Evolutionary conservation across 768 basidiomycete genomes (phyloP).

Genomic region (Pleurotus cornucopiae): DNA sequence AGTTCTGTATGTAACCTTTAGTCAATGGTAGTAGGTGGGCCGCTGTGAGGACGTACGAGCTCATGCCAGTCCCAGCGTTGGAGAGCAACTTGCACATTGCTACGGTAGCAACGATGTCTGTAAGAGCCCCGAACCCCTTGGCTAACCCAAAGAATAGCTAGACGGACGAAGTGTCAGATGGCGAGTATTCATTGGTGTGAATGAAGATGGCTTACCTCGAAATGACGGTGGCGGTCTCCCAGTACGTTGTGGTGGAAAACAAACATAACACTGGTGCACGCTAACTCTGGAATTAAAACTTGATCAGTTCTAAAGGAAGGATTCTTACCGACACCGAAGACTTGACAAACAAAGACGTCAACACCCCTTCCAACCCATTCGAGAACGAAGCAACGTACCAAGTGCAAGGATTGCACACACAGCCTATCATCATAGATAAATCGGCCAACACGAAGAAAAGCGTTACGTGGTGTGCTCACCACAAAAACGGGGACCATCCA

Average conservation of each 20-base stretch:
- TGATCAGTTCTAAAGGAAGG: background rate
- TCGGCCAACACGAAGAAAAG: background rate
- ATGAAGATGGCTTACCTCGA: slow-evolving; percentile 20
- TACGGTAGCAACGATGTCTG: slow-evolving; percentile 40
- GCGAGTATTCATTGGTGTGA: background rate
- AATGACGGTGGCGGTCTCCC: slow-evolving; percentile 11
- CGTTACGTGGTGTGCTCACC: slow-evolving; percentile 15
- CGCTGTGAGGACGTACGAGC: slow-evolving; percentile 19
- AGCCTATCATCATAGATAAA: slow-evolving; percentile 12
- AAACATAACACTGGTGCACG: slow-evolving; percentile 10
- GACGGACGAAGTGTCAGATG: background rate
- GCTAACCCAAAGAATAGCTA: slow-evolving; percentile 41
- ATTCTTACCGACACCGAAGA: slow-evolving; percentile 12
- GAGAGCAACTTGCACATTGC: slow-evolving; percentile 39
- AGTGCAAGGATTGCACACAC: slow-evolving; percentile 24
- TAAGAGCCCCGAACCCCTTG: slow-evolving; percentile 38
- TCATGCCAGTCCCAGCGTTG: slow-evolving; percentile 33
- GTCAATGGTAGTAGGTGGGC: background rate
- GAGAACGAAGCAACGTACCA: slow-evolving; percentile 16
- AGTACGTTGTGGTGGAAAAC: slow-evolving; percentile 7
- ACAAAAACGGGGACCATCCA: slow-evolving; percentile 24
- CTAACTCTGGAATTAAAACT: background rate
- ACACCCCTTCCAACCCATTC: too few species aligned
- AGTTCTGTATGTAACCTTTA: slow-evolving; percentile 24
- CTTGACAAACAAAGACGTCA: background rate